Conservation (phyloP, 2,329 filamentous ascomycete genomes). For the Blumeria hordei region DNA sequence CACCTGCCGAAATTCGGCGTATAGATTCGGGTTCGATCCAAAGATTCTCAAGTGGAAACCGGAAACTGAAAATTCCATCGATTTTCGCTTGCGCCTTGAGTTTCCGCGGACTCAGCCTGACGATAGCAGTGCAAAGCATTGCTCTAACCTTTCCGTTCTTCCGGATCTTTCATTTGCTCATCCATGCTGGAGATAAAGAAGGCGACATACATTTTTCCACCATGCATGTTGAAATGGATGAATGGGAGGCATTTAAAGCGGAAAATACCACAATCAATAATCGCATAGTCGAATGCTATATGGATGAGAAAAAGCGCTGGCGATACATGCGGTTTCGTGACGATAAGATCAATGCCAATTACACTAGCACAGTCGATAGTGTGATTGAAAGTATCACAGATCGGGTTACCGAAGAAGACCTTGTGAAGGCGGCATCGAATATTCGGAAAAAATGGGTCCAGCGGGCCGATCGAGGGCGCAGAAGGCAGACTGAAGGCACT, state of each 20-base stretch:
- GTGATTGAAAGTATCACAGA: constrained; percentile 81
- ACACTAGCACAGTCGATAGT: constrained; percentile 59
- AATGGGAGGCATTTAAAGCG: constrained; percentile 66
- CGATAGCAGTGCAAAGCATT: constrained; percentile 34
- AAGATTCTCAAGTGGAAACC: constrained; percentile 98
- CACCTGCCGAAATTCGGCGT: constrained; percentile 71
- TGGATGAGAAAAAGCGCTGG: constrained; percentile 59
- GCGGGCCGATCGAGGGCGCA: constrained; percentile 8
- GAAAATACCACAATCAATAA: constrained; percentile 58
- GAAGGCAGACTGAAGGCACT: constrained; percentile 6
- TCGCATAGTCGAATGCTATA: constrained; percentile 71
- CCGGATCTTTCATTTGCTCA: constrained; percentile 50
- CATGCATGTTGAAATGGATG: constrained; percentile 44
- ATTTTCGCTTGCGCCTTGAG: constrained; percentile 58
- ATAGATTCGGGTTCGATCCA: constrained; percentile 72
- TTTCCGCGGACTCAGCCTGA: constrained; percentile 50
- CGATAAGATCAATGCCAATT: constrained; percentile 80
- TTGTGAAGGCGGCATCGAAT: constrained; percentile 40
- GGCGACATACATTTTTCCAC: constrained; percentile 30
- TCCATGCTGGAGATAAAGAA: constrained; percentile 36
- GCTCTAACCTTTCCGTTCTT: constrained; percentile 55
- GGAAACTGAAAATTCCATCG: constrained; percentile 79
- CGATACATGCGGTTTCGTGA: constrained; percentile 74
- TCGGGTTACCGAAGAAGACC: constrained; percentile 58
- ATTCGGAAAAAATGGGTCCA: constrained; percentile 63